Percentiles rank a stretch among this genome's conserved stretches.
Evolutionary conservation across 257 asterid species (phyloP).

Genomic region (Nyctanthes arbortristis): DNA sequence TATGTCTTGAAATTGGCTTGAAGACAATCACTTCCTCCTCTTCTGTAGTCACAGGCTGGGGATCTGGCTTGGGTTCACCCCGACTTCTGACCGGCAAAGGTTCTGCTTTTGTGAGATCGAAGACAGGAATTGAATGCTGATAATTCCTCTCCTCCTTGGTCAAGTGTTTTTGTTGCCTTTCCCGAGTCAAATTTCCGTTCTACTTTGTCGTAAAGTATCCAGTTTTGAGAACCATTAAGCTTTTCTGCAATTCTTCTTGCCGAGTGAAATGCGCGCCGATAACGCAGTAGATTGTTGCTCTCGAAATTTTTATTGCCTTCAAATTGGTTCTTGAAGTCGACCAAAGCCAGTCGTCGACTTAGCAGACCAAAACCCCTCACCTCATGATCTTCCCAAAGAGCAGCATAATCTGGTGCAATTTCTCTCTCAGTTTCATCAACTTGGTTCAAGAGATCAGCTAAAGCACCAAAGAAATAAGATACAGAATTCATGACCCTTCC

Average conservation of each 20-base stretch:
- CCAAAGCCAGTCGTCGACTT: conserved; percentile 40
- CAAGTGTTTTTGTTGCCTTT: conserved; percentile 8
- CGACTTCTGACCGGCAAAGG: conserved; percentile 12
- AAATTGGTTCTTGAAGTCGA: conserved; percentile 50
- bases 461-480: conserved; percentile 55
- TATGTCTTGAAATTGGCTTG: conserved; percentile 79
- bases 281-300: conserved; percentile 33
- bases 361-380: conserved; percentile 74
- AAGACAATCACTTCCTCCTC: conserved; percentile 85
- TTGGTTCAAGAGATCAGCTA: conserved; percentile 54
- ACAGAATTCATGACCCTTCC: conserved; percentile 56
- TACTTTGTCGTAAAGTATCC: conserved; percentile 30
- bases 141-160: conserved; percentile 20
- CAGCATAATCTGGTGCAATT: conserved; percentile 33
- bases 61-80: conserved; percentile 8
- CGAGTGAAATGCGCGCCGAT: conserved; percentile 47
- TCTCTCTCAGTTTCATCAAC: conserved; percentile 30
- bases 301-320: conserved; percentile 40
- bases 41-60: conserved; percentile 15
- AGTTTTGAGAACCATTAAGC: conserved; percentile 24
- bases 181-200: conserved; percentile 23
- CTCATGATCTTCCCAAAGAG: conserved; percentile 95
- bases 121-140: conserved; percentile 26
- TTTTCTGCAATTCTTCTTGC: conserved; percentile 39
- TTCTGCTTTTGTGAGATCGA: conserved; percentile 19